A percentile compares a stretch with the other conserved stretches of the same genome.
These are phyloP conservation scores for Oryza officinalis DNA, from an alignment of 176 grass and related monocot species.

Conservation along the genomic window DNA sequence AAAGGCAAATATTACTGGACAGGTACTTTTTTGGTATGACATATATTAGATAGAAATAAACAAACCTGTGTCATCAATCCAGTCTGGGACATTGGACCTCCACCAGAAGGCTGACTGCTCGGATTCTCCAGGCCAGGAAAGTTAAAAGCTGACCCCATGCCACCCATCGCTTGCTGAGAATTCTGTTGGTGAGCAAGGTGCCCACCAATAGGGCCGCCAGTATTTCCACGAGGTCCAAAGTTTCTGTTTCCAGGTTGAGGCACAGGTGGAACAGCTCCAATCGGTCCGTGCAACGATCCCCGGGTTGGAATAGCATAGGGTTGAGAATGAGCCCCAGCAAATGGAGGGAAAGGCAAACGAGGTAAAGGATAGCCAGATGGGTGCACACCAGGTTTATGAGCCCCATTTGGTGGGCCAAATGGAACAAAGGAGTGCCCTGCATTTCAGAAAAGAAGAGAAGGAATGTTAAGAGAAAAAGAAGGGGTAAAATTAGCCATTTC, in stretches of 20 bases:
- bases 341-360: constrained; percentile 79
- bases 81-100: constrained; percentile 75
- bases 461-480: background rate
- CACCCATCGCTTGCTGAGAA: constrained; percentile 73
- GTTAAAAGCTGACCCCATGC: constrained; percentile 64
- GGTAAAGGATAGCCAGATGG: constrained; percentile 77
- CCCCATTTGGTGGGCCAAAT: constrained; percentile 84
- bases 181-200: constrained; percentile 94
- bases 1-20: constrained; percentile 35
- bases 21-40: constrained; percentile 19
- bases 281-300: constrained; percentile 77
- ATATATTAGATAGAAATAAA: constrained; percentile 3
- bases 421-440: constrained; percentile 77
- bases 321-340: constrained; percentile 88
- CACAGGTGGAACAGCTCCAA: constrained; percentile 74
- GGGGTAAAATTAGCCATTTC: background rate
- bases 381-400: constrained; percentile 75
- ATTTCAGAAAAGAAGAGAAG: background rate
- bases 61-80: constrained; percentile 98
- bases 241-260: constrained; percentile 80
- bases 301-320: constrained; percentile 95
- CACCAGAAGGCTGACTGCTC: constrained; percentile 84
- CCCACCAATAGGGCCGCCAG: constrained; percentile 83
- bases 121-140: constrained; percentile 75
- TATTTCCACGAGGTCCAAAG: constrained; percentile 83